Conservation (phyloP, 2,329 filamentous ascomycete genomes). For the Nectriaceae sp. region DNA sequence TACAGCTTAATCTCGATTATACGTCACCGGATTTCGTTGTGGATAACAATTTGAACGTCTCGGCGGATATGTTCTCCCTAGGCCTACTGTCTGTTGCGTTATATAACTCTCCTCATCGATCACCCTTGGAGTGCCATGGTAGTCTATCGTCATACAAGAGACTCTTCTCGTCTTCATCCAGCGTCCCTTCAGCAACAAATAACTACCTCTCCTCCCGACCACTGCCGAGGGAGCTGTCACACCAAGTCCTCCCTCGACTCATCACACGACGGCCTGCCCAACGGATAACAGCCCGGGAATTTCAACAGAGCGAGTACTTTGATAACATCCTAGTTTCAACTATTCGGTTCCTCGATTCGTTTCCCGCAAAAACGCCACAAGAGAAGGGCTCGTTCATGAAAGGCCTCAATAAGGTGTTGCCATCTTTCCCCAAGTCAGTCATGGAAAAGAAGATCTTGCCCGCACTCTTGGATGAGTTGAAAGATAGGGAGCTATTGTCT, state of each 20-base stretch:
- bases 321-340: conserved; percentile 96
- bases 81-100: conserved; percentile 85
- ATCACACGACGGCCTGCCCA: conserved; percentile 88
- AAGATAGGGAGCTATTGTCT: conserved; percentile 84
- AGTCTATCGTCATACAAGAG: conserved; percentile 85
- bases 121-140: conserved; percentile 79
- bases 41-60: conserved; percentile 81
- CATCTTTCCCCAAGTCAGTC: conserved; percentile 90
- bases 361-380: conserved; percentile 87
- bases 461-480: conserved; percentile 87
- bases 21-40: conserved; percentile 93
- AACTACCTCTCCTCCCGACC: conserved; percentile 80
- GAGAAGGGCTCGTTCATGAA: conserved; percentile 93
- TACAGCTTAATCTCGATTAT: conserved; percentile 91
- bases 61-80: conserved; percentile 91
- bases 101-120: conserved; percentile 92
- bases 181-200: conserved; percentile 77
- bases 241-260: conserved; percentile 77
- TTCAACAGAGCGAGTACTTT: conserved; percentile 94
- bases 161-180: conserved; percentile 75
- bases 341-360: conserved; percentile 87
- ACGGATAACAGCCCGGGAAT: conserved; percentile 83
- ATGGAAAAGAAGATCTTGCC: conserved; percentile 94
- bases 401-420: conserved; percentile 81
- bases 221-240: conserved; percentile 76